Evolutionary conservation across 805 yeast genomes (phyloP).

Genomic region (Yamadazyma takamatsuzukensis): DNA sequence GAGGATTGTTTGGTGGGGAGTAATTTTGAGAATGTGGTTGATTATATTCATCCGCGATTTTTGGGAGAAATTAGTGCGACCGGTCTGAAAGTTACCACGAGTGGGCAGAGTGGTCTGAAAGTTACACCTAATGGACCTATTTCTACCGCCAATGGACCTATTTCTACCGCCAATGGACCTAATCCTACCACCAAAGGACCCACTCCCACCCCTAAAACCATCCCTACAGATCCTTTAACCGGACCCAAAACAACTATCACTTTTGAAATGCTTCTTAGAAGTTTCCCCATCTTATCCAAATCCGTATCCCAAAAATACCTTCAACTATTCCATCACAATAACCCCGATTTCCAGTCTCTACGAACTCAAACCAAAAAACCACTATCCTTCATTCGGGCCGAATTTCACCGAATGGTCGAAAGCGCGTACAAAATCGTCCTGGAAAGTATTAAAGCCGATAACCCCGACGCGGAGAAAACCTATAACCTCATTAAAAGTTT

Average conservation of each 20-base stretch:
- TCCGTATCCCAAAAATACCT: conserved; percentile 38
- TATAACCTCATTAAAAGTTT: conserved; percentile 28
- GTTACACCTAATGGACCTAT: background rate
- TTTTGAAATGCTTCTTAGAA: conserved; percentile 35
- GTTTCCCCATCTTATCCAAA: conserved; percentile 36
- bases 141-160: background rate
- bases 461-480: conserved; percentile 31
- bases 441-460: conserved; percentile 33
- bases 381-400: conserved; percentile 21
- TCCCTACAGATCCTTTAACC: background rate
- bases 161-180: background rate
- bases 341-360: conserved; percentile 27
- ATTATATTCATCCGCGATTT: conserved; percentile 9
- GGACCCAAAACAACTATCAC: conserved; percentile 12
- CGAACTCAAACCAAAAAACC: conserved; percentile 26
- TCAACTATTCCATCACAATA: conserved; percentile 39
- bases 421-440: conserved; percentile 35
- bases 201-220: background rate
- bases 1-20: conserved; percentile 54
- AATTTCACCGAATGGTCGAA: conserved; percentile 30
- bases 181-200: background rate
- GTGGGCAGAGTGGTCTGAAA: background rate
- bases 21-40: conserved; percentile 6
- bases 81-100: background rate
- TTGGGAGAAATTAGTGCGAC: background rate